Conservation (phyloP, 306 rosid species). For the Trichosanthes truncata region DNA sequence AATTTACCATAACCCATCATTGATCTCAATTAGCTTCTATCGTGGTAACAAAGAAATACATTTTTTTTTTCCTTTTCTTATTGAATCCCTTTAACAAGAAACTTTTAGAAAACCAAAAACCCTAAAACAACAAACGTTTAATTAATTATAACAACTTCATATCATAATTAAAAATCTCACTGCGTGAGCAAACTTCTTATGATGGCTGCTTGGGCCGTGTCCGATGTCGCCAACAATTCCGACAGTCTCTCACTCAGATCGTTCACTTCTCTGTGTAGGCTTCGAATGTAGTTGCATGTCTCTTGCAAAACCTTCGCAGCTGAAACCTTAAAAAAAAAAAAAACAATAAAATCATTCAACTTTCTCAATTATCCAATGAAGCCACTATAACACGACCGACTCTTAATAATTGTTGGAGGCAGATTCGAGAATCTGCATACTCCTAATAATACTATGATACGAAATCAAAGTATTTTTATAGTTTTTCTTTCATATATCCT, state of each 20-base stretch:
- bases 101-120: background rate
- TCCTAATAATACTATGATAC: too few species aligned
- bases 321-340: background rate
- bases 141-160: background rate
- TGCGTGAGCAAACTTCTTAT: constrained; percentile 1
- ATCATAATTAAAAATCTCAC: too few species aligned
- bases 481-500: too few species aligned
- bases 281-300: background rate
- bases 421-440: too few species aligned
- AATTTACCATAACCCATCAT: too few species aligned
- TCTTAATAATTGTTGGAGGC: too few species aligned
- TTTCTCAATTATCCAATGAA: too few species aligned
- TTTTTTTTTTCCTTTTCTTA: too few species aligned
- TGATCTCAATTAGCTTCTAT: too few species aligned
- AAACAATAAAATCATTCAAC: background rate
- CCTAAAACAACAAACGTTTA: background rate
- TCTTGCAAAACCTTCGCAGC: background rate
- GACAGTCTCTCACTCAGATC: constrained; percentile 2
- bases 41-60: background rate
- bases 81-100: too few species aligned
- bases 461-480: too few species aligned
- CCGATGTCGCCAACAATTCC: background rate
- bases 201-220: background rate
- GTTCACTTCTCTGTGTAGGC: background rate
- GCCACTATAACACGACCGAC: too few species aligned